phyloP scores from a whole-genome alignment of 2,329 filamentous ascomycete genomes.

The Trichoderma atroviride region DNA sequence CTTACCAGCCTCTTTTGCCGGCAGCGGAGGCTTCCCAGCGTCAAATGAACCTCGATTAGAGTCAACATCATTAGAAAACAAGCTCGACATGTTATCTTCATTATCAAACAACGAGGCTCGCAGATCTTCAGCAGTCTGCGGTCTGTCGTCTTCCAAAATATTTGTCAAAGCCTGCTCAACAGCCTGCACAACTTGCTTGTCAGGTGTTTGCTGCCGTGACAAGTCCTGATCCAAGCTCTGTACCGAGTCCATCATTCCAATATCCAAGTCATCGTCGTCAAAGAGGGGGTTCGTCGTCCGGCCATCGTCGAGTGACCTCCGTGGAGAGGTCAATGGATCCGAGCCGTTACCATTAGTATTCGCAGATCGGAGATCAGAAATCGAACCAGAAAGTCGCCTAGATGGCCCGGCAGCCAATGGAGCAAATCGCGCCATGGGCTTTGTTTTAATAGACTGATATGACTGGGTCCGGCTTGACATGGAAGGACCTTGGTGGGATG shows the following conservation, averaged over 20 bases:
- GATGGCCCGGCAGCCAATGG: constrained; percentile 43
- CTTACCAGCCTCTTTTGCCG: constrained; percentile 60
- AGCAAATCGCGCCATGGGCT: constrained; percentile 45
- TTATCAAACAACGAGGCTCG: constrained; percentile 65
- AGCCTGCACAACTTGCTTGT: constrained; percentile 82
- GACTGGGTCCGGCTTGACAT: constrained; percentile 37
- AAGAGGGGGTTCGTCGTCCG: constrained; percentile 59
- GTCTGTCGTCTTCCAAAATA: constrained; percentile 80
- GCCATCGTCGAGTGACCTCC: constrained; percentile 72
- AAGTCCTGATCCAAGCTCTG: constrained; percentile 75
- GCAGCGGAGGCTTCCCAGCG: constrained; percentile 38
- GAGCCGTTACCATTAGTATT: constrained; percentile 43
- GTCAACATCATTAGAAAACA: constrained; percentile 58
- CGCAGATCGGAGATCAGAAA: constrained; percentile 49
- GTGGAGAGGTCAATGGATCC: constrained; percentile 48
- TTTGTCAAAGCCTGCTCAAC: constrained; percentile 91
- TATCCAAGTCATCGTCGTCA: constrained; percentile 79
- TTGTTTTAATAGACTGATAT: constrained; percentile 50
- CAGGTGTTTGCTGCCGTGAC: constrained; percentile 59
- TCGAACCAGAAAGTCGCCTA: constrained; percentile 49
- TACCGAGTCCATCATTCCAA: constrained; percentile 70
- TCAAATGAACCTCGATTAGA: constrained; percentile 68
- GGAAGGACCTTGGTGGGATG: constrained; percentile 32
- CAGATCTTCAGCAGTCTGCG: constrained; percentile 64
- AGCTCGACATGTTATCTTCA: constrained; percentile 48